phyloP scores from a whole-genome alignment of 2,329 filamentous ascomycete species.

The Beauveria caledonica region DNA sequence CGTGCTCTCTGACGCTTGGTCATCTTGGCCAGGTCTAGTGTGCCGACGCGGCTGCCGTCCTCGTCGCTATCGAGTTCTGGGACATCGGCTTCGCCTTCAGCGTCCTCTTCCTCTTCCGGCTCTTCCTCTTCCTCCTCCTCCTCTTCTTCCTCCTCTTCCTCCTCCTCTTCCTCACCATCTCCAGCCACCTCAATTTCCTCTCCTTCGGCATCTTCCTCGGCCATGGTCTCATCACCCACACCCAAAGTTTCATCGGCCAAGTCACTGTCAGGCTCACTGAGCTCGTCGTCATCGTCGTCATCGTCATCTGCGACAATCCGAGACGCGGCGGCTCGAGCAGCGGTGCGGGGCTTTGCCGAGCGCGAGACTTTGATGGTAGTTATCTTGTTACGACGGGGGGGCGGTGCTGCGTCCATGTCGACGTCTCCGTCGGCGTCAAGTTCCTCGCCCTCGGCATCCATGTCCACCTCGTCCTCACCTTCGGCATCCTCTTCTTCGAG shows the following conservation, averaged over 20 bases:
- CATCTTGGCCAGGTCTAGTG: slow-evolving; percentile 50
- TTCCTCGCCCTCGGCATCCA: slow-evolving; percentile 33
- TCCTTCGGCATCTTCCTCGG: slow-evolving; percentile 38
- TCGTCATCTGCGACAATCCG: slow-evolving; percentile 25
- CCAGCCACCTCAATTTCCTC: slow-evolving; percentile 35
- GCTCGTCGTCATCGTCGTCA: slow-evolving; percentile 46
- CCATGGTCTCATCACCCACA: slow-evolving; percentile 37
- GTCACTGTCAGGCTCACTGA: slow-evolving; percentile 37
- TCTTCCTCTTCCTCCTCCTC: slow-evolving; percentile 30
- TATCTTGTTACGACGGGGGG: slow-evolving; percentile 19
- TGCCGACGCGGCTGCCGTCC: slow-evolving; percentile 38
- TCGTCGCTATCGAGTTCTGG: slow-evolving; percentile 35
- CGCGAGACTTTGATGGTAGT: slow-evolving; percentile 41
- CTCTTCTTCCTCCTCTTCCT: slow-evolving; percentile 29
- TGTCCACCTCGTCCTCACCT: slow-evolving; percentile 26
- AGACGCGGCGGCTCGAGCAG: slow-evolving; percentile 19
- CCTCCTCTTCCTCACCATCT: slow-evolving; percentile 31
- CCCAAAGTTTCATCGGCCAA: slow-evolving; percentile 21
- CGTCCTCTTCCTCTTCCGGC: slow-evolving; percentile 29
- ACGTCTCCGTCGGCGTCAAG: slow-evolving; percentile 32
- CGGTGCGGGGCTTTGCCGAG: slow-evolving; percentile 17
- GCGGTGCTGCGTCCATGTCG: slow-evolving; percentile 34
- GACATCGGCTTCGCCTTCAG: slow-evolving; percentile 29
- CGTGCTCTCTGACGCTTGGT: slow-evolving; percentile 52
- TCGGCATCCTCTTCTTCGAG: slow-evolving; percentile 32